Conservation (phyloP, 257 asterid species). For the Nicotiana tabacum region DNA sequence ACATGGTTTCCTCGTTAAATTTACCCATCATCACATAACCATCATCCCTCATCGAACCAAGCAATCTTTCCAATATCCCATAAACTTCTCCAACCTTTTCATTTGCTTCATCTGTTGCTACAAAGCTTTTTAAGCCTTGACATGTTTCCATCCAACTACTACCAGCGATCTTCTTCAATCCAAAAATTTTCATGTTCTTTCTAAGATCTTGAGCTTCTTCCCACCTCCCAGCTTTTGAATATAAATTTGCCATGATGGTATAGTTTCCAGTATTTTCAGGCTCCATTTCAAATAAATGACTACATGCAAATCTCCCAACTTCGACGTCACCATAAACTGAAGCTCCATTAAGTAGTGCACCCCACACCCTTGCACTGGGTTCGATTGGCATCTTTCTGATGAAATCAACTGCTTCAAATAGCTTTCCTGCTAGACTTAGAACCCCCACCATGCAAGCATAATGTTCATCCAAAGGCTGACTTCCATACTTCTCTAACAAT, state of each 20-base stretch:
- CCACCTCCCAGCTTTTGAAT: constrained; percentile 76
- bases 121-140: constrained; percentile 27
- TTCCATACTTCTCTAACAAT: constrained; percentile 37
- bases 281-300: constrained; percentile 51
- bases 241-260: constrained; percentile 67
- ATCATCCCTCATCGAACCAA: constrained; percentile 18
- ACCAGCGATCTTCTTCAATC: constrained; percentile 70
- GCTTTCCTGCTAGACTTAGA: constrained; percentile 61
- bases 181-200: constrained; percentile 35
- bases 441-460: constrained; percentile 74
- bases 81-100: constrained; percentile 10
- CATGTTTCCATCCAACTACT: constrained; percentile 67
- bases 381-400: constrained; percentile 59
- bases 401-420: constrained; percentile 59
- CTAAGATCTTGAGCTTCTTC: constrained; percentile 70
- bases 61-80: constrained; percentile 19
- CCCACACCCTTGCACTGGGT: constrained; percentile 70
- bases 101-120: constrained; percentile 23
- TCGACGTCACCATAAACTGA: constrained; percentile 56
- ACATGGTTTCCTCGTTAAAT: constrained; percentile 22
- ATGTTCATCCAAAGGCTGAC: constrained; percentile 59
- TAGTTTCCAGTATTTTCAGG: constrained; percentile 68
- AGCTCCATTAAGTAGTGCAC: constrained; percentile 83
- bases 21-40: constrained; percentile 16
- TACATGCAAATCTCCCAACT: constrained; percentile 52